Conservation (phyloP, 108 stramenopile genomes). For the Cyclostephanos tholiformis region DNA sequence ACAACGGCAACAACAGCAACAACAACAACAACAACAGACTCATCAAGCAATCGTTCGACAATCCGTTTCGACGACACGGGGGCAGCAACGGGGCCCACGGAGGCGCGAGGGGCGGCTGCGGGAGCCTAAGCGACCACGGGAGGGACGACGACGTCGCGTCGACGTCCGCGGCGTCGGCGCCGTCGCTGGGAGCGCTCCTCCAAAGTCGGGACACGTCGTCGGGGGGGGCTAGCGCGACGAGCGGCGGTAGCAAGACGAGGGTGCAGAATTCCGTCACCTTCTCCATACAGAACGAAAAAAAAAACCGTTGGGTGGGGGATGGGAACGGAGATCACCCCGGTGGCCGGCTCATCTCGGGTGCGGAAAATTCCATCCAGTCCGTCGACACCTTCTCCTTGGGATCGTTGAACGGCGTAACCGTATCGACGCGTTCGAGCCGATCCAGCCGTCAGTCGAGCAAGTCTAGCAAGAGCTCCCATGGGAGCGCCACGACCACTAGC, state of each 20-base stretch:
- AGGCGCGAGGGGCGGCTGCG: neutral
- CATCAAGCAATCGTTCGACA: constrained; percentile 27
- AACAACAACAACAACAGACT: too few relatives aligned
- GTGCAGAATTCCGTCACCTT: constrained; percentile 23
- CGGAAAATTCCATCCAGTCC: neutral
- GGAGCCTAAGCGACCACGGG: neutral
- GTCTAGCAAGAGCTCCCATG: constrained; percentile 12
- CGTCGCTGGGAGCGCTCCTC: neutral
- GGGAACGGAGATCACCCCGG: neutral
- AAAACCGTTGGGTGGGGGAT: too few relatives aligned
- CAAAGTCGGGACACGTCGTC: neutral
- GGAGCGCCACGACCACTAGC: constrained; percentile 7
- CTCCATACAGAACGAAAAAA: constrained; percentile 24
- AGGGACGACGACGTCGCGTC: neutral
- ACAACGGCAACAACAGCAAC: too few relatives aligned
- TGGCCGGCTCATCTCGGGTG: neutral
- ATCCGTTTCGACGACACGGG: too few relatives aligned
- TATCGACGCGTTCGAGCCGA: constrained; percentile 22
- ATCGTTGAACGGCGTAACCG: constrained; percentile 25
- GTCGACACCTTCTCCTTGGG: constrained; percentile 24
- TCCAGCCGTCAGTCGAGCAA: constrained; percentile 1
- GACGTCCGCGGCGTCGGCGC: neutral
- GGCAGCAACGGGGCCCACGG: too few relatives aligned
- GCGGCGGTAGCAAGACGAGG: neutral
- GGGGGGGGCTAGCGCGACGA: neutral